Percentiles rank a stretch among this genome's conserved stretches.
phyloP scores from a whole-genome alignment of 2,329 filamentous ascomycete species.

The Apiospora koreana region DNA sequence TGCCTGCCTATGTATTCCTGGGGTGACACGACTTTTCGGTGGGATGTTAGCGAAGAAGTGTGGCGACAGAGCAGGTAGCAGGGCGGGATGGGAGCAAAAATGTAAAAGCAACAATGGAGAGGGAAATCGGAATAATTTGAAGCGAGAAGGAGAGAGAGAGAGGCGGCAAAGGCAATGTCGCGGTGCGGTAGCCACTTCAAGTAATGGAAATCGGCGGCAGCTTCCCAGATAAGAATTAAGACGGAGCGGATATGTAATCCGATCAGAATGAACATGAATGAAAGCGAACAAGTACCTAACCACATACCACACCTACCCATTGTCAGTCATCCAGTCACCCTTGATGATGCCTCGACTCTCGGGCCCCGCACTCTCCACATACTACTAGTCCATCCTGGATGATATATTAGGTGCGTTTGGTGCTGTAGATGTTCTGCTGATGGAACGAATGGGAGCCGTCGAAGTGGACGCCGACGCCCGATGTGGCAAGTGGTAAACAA shows the following conservation, averaged over 20 bases:
- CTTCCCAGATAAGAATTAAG: slow-evolving; percentile 7
- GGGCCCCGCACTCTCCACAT: slow-evolving; percentile 24
- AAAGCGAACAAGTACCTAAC: no score
- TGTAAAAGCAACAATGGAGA: not conserved
- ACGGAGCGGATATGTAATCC: not conserved
- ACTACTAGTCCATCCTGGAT: not conserved
- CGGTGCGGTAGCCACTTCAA: not conserved
- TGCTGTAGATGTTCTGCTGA: not conserved
- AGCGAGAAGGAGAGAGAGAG: no score
- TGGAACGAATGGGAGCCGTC: not conserved
- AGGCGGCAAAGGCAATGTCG: not conserved
- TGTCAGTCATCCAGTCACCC: not conserved
- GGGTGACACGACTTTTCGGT: not conserved
- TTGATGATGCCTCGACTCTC: slow-evolving; percentile 27
- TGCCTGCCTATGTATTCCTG: not conserved
- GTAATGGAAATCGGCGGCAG: not conserved
- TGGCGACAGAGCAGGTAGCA: not conserved
- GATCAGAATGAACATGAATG: not conserved
- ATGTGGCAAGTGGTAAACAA: not conserved
- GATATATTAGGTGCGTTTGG: no score
- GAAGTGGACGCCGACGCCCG: not conserved
- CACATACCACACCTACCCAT: not conserved
- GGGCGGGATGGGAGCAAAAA: not conserved
- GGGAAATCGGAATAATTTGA: not conserved
- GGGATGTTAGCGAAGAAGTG: no score